Evolutionary conservation across 345 rosid species (phyloP), one percentile per base, ranked within the genome.

Genomic region (Pistacia integerrima): DNA sequence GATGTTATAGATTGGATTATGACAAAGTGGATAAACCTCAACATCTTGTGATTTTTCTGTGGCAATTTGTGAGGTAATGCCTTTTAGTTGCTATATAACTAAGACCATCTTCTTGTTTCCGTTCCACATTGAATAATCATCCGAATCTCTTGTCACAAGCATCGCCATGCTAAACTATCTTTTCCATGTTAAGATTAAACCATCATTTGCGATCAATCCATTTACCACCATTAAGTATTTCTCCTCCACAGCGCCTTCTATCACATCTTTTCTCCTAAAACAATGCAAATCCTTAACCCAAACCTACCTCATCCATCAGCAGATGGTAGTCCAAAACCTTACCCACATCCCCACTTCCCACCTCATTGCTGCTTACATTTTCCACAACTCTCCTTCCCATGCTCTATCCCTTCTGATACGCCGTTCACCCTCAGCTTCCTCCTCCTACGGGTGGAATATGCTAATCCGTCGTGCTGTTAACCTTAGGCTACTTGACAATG

Each of bases 361-460:
- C 82, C 89, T 94, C 81, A 75, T 94, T 65, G 87, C 90, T 80
- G 83, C 94, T 35, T 94, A 94, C 85, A 77, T 94, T 65, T 83
- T 88, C 67, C 85, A 80, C 80, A 70, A 84, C 18, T 78, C 84
- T 65, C 88, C 89, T 41, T 76, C 83, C 46, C 48, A 77, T 55
- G 85, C 93, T 35, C 60, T 88, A 51, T 86, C 92, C 76, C 86
- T 92, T 75, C 93, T 94, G 69, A 85, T 81, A 57, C 63, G 74
- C 28, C 81, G 87, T 33, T 35, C 82, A 9, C 89, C 97, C 0
- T 90, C 91, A 36, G 66, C 84, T 64, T 71, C 73, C 44, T 79
- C 87, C 18, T 87, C 90, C 69, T 92, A 82, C 85, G 87, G 87
- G 81, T 92, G 95, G 97, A 93, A 93, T 78, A 73, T 83, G 67